Base-by-base conservation (phyloP, 306 rosid genomes). In the Quercus suber region DNA sequence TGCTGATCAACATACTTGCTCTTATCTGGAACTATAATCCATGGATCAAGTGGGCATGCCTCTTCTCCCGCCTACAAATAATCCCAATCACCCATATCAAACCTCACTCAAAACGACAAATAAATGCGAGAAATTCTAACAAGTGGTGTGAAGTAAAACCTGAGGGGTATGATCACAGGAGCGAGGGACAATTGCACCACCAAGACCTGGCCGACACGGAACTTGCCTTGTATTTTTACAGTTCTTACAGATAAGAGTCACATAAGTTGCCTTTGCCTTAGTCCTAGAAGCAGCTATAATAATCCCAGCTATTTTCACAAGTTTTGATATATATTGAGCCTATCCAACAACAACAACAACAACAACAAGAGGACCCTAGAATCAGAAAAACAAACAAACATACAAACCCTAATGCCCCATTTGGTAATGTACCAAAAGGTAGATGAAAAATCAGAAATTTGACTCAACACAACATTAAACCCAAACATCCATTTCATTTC, bases 141-240 rank as follows among this genome's bases (percentile, higher is more conserved):
- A 57, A 23, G 23, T 0, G 21, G 13, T 13, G 64, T 59, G 61
- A 69, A 76, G 25, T 45, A 81, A 58, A 82, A 95, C 99, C 99
- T 95, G 99, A 76, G 98, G 90, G 76, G 85, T 31, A 87, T 95
- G 99, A 86, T 77, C 93, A 81, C 99, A 95, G 1, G 99, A 83
- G 60, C 99, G 98, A 53, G 99, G 99, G 71, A 95, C 96, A 77
- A 95, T 84, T 8, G 99, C 99, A 27, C 99, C 99, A 13, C 99
- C 99, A 73, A 95, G 99, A 52, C 99, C 99, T 1, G 99, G 98
- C 31, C 97, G 83, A 73, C 99, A 95, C 0, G 99, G 93, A 82
- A 95, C 94, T 78, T 90, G 90, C 82, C 78, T 88, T 55, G 87
- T 89, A 10, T 91, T 92, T 83, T 82, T 89, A 81, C 99, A 95